Evolutionary conservation across 371 early-diverging fungal genomes (phyloP).

Genomic region (Mortierella sp.): DNA sequence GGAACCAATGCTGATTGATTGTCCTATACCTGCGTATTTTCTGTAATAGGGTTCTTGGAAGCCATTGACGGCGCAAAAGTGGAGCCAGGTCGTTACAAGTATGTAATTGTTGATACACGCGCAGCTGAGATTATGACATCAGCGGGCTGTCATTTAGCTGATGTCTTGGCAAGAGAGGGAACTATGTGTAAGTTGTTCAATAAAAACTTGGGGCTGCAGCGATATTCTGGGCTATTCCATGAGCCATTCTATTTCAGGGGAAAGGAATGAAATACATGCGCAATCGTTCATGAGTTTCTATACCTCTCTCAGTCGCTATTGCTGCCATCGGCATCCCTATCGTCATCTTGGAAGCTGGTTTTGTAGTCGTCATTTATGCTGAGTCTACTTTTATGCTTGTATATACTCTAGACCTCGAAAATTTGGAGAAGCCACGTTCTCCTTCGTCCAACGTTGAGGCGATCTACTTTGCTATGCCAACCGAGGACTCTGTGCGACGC

Average conservation of each 20-base stretch:
- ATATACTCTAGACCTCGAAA: constrained; percentile 69
- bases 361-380: not conserved
- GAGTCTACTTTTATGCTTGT: not conserved
- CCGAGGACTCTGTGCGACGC: constrained; percentile 76
- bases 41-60: constrained; percentile 46
- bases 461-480: constrained; percentile 93
- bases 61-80: constrained; percentile 56
- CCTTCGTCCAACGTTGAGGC: constrained; percentile 90
- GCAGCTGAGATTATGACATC: constrained; percentile 87
- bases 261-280: not conserved
- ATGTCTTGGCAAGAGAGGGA: constrained; percentile 94
- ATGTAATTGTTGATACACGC: constrained; percentile 90
- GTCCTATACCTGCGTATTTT: not conserved
- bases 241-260: not conserved
- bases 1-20: not conserved
- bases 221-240: not conserved
- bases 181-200: constrained; percentile 70
- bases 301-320: too few relatives aligned
- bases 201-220: not conserved
- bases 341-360: not conserved
- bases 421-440: constrained; percentile 82
- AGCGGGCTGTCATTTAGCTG: constrained; percentile 86
- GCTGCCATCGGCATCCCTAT: not conserved
- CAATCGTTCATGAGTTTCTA: too few relatives aligned
- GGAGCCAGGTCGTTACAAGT: constrained; percentile 84